Evolutionary conservation across 495 filamentous ascomycete species (phyloP).

Genomic region (Pseudoneurospora amorphoporcata): DNA sequence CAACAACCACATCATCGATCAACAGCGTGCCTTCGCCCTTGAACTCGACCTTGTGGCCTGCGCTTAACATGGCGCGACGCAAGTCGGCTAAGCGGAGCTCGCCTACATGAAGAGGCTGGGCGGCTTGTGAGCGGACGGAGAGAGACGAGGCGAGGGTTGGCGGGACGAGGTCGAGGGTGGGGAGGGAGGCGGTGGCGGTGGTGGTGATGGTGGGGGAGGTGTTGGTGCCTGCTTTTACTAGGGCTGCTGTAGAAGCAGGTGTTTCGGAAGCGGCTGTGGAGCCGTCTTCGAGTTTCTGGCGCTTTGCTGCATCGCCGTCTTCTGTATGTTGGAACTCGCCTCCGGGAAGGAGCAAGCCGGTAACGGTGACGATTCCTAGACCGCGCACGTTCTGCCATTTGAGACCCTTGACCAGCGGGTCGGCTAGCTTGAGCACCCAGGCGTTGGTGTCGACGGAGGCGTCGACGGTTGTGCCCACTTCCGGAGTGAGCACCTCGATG

Average conservation of each 20-base stretch:
- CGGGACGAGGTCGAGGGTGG: slow-evolving; percentile 70
- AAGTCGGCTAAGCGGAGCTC: slow-evolving; percentile 86
- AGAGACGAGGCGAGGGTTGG: slow-evolving; percentile 65
- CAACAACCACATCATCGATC: slow-evolving; percentile 77
- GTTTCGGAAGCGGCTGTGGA: background rate
- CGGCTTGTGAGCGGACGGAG: slow-evolving; percentile 56
- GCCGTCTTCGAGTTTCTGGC: slow-evolving; percentile 21
- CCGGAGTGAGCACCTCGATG: slow-evolving; percentile 69
- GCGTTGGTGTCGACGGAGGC: slow-evolving; percentile 97
- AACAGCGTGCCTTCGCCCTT: slow-evolving; percentile 85
- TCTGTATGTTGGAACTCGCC: slow-evolving; percentile 32
- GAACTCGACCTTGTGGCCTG: slow-evolving; percentile 86
- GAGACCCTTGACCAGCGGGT: slow-evolving; percentile 66
- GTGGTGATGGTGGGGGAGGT: background rate
- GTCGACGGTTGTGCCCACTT: slow-evolving; percentile 58
- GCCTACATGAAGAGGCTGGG: slow-evolving; percentile 88
- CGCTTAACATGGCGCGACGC: slow-evolving; percentile 66
- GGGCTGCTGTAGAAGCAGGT: background rate
- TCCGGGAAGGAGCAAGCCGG: slow-evolving; percentile 48
- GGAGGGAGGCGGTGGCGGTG: slow-evolving; percentile 21
- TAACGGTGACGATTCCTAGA: slow-evolving; percentile 79
- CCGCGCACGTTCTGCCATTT: slow-evolving; percentile 92
- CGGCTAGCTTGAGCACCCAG: slow-evolving; percentile 86
- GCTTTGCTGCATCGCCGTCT: background rate
- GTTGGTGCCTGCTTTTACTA: slow-evolving; percentile 1